phyloP scores from a whole-genome alignment of 441 rosid species.

The Jatropha podagrica region DNA sequence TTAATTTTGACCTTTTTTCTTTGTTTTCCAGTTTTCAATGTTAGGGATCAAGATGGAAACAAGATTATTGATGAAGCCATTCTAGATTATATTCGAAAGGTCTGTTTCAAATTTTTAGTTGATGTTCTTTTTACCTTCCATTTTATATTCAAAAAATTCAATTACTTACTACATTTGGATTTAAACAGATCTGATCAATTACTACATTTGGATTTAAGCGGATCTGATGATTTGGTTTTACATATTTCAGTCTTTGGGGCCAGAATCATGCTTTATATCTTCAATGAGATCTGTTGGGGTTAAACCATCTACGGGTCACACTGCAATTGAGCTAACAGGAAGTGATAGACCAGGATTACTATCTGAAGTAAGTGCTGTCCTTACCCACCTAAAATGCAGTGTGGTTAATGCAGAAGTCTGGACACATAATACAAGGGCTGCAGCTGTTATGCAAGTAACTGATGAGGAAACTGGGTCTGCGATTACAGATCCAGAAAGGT shows the following conservation, averaged over 20 bases:
- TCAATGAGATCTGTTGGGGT: conserved; percentile 68
- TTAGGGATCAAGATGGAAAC: conserved; percentile 79
- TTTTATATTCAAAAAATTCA: background rate
- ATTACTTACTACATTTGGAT: background rate
- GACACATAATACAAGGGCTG: conserved; percentile 90
- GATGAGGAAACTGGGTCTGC: conserved; percentile 72
- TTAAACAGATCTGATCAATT: conserved; percentile 1
- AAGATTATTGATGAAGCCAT: conserved; percentile 69
- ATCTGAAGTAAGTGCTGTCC: conserved; percentile 85
- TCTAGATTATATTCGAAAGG: conserved; percentile 77
- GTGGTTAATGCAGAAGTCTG: conserved; percentile 86
- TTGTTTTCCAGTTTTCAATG: conserved; percentile 61
- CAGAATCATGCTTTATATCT: conserved; percentile 72
- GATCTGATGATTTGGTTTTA: conserved; percentile 21
- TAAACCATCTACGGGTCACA: conserved; percentile 61
- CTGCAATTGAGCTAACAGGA: conserved; percentile 79
- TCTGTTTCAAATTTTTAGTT: conserved; percentile 29
- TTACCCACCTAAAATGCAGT: conserved; percentile 77
- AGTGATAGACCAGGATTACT: conserved; percentile 88
- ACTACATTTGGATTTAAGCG: background rate
- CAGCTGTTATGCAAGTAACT: conserved; percentile 85
- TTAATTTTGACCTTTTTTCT: conserved; percentile 20
- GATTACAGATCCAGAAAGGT: conserved; percentile 56
- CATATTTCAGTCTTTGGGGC: conserved; percentile 61
- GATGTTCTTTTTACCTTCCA: conserved; percentile 6